Conservation (phyloP, 495 filamentous ascomycete genomes). For the Glonium stellatum region DNA sequence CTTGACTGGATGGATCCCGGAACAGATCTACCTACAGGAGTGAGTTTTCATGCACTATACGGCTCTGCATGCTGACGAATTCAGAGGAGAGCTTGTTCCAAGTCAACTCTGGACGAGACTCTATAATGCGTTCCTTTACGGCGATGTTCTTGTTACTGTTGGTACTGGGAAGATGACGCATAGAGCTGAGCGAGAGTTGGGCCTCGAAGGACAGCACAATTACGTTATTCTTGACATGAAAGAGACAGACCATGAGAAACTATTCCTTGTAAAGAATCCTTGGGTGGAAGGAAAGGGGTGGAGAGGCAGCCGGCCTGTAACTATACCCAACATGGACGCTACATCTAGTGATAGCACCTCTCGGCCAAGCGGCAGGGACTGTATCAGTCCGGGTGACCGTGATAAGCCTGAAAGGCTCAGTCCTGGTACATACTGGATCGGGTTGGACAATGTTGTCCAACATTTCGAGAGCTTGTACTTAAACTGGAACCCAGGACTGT, state of each 20-base stretch:
- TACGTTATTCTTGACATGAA: conserved; percentile 84
- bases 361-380: neutral
- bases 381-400: neutral
- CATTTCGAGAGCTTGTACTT: conserved; percentile 92
- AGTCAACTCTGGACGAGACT: conserved; percentile 73
- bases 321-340: conserved; percentile 8
- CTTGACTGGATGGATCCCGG: conserved; percentile 91
- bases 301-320: conserved; percentile 41
- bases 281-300: conserved; percentile 78
- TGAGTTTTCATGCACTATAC: conserved; percentile 21
- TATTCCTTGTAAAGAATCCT: conserved; percentile 87
- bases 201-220: conserved; percentile 82
- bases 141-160: conserved; percentile 81
- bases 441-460: conserved; percentile 72
- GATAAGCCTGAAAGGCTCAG: neutral
- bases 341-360: conserved; percentile 3
- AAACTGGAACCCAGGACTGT: conserved; percentile 92
- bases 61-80: conserved; percentile 1
- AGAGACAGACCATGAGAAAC: conserved; percentile 53
- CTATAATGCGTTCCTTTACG: conserved; percentile 62
- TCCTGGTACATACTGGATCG: conserved; percentile 69
- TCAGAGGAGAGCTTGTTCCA: conserved; percentile 46
- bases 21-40: conserved; percentile 85
- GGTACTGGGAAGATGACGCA: conserved; percentile 75
- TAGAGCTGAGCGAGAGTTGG: conserved; percentile 69